phyloP scores from a whole-genome alignment of 2,329 filamentous ascomycete genomes.

The Alternaria hordeiaustralica region DNA sequence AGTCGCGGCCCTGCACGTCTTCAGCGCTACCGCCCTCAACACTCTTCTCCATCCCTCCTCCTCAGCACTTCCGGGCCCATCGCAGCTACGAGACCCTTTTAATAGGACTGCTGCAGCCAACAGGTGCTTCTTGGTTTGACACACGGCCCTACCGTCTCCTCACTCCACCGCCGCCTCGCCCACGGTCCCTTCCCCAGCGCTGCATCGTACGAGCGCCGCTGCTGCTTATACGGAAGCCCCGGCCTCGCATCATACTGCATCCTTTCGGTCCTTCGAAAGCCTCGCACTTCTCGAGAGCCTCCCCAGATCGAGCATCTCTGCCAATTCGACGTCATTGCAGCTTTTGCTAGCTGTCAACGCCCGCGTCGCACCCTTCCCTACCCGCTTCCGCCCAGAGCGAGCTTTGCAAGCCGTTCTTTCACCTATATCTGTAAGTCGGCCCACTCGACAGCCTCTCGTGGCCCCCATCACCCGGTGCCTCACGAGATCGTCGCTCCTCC shows the following conservation, averaged over 20 bases:
- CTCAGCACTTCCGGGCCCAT: conserved; percentile 41
- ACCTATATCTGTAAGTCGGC: conserved; percentile 27
- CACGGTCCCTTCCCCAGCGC: conserved; percentile 29
- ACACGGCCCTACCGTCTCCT: conserved; percentile 17
- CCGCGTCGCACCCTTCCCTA: conserved; percentile 12
- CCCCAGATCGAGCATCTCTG: conserved; percentile 19
- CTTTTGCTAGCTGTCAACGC: conserved; percentile 37
- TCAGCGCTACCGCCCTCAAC: conserved; percentile 45
- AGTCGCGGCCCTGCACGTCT: conserved; percentile 39
- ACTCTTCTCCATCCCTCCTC: conserved; percentile 33
- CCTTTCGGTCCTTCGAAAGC: conserved; percentile 23
- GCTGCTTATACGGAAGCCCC: conserved; percentile 36
- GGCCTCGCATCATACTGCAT: conserved; percentile 25
- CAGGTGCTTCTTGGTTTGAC: conserved; percentile 19
- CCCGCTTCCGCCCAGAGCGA: conserved; percentile 15
- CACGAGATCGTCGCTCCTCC: not conserved
- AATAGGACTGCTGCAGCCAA: conserved; percentile 30
- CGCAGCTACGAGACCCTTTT: conserved; percentile 43
- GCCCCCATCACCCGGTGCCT: not conserved
- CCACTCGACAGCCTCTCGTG: not conserved
- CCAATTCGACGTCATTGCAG: conserved; percentile 43
- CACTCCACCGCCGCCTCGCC: conserved; percentile 22
- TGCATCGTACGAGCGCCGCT: conserved; percentile 17
- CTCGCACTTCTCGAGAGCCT: conserved; percentile 19
- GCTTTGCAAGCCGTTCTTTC: conserved; percentile 20